Percentiles rank a stretch among this genome's conserved stretches.
These are phyloP conservation scores for Backusella circina DNA, from an alignment of 192 early-diverging fungal species.

Conservation along the genomic window DNA sequence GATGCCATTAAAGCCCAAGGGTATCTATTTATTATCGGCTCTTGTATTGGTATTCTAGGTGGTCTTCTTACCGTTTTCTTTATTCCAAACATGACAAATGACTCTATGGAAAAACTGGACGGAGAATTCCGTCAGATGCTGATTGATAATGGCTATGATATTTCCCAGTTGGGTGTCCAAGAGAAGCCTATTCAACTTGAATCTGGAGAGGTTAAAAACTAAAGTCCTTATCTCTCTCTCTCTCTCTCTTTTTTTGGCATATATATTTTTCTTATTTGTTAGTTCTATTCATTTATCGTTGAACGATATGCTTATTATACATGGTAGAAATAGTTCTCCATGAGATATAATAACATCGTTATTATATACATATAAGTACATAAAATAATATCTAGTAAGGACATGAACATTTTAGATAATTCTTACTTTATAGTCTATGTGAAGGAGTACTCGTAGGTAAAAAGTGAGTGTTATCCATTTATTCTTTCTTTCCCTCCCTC, in stretches of 20 bases:
- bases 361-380: too few relatives aligned
- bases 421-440: too few relatives aligned
- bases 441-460: too few relatives aligned
- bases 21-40: constrained; percentile 42
- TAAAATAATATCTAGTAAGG: too few relatives aligned
- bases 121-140: constrained; percentile 46
- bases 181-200: background rate
- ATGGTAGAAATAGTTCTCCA: too few relatives aligned
- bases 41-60: constrained; percentile 43
- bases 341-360: too few relatives aligned
- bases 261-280: background rate
- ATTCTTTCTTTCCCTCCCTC: too few relatives aligned
- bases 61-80: constrained; percentile 41
- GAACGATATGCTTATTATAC: background rate
- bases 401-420: too few relatives aligned
- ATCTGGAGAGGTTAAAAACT: background rate
- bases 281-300: background rate
- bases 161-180: constrained; percentile 19
- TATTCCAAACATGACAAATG: constrained; percentile 47
- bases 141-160: constrained; percentile 38
- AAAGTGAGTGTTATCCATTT: too few relatives aligned
- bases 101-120: constrained; percentile 40
- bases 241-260: background rate
- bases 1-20: constrained; percentile 34
- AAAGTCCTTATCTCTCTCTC: background rate